Percentiles rank a stretch among this genome's conserved stretches.
Conservation (phyloP, 495 filamentous ascomycete genomes). For the Thermochaetoides thermophila region DNA sequence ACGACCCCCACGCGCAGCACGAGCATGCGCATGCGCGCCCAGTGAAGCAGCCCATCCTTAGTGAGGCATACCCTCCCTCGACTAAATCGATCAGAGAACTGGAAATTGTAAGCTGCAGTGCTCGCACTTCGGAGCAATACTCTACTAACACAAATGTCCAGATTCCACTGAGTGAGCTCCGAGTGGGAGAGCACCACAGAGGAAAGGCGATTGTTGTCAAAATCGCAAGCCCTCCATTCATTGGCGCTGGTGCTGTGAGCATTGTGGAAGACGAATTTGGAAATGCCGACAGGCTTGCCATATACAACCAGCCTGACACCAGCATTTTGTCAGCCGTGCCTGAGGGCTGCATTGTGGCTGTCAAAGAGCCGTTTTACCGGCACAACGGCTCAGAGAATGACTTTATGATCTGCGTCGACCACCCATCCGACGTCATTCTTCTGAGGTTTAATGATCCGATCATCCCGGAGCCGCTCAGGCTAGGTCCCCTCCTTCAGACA, state of each 20-base stretch:
- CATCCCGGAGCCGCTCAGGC: slow-evolving; percentile 13
- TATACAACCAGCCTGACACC: slow-evolving; percentile 29
- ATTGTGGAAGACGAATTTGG: slow-evolving; percentile 37
- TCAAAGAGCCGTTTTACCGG: slow-evolving; percentile 42
- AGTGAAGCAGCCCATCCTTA: slow-evolving; percentile 21
- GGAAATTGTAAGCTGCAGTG: slow-evolving; percentile 12
- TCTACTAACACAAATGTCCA: not conserved
- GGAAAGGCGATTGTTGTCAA: slow-evolving; percentile 30
- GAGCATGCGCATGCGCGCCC: no score
- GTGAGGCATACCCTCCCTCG: slow-evolving; percentile 19
- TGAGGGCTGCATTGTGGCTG: slow-evolving; percentile 23
- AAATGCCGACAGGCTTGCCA: slow-evolving; percentile 28
- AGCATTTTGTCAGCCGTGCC: slow-evolving; percentile 20
- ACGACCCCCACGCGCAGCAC: slow-evolving; percentile 10
- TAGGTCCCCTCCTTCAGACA: slow-evolving; percentile 17
- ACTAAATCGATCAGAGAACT: slow-evolving; percentile 20
- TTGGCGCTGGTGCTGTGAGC: slow-evolving; percentile 28
- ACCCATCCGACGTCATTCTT: slow-evolving; percentile 31
- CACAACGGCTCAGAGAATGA: slow-evolving; percentile 22
- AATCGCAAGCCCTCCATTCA: slow-evolving; percentile 24
- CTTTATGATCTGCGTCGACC: slow-evolving; percentile 38
- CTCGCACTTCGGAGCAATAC: not conserved
- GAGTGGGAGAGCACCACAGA: slow-evolving; percentile 37
- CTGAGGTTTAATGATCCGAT: slow-evolving; percentile 12
- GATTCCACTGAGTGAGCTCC: slow-evolving; percentile 23